Evolutionary conservation across 116 monocot genomes (phyloP).

Genomic region (Posidonia oceanica): DNA sequence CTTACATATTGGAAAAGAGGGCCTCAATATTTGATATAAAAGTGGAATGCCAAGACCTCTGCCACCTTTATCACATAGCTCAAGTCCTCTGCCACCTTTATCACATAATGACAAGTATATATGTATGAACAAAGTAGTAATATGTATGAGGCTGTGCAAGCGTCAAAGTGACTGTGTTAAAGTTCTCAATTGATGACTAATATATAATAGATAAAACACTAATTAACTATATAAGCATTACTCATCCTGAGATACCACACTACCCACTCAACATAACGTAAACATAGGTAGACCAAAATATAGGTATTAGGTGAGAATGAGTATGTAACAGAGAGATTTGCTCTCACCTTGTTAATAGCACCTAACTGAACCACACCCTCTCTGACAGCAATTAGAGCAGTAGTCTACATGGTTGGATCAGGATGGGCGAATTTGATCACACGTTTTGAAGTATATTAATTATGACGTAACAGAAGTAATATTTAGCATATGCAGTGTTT

Average conservation of each 20-base stretch:
- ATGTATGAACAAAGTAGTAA: too few species aligned
- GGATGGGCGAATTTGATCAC: too few species aligned
- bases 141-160: too few species aligned
- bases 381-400: constrained; percentile 58
- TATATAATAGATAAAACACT: not conserved
- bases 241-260: not conserved
- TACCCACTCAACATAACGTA: not conserved
- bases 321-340: constrained; percentile 10
- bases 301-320: not conserved
- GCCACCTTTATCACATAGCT: too few species aligned
- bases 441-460: not conserved
- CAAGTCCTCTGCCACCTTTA: constrained; percentile 64
- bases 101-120: too few species aligned
- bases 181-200: too few species aligned
- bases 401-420: constrained; percentile 33
- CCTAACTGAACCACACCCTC: constrained; percentile 75
- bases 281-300: not conserved
- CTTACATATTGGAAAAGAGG: constrained; percentile 49
- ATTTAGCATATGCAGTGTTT: not conserved
- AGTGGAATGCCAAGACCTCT: constrained; percentile 71
- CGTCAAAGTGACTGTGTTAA: too few species aligned
- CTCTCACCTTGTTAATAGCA: constrained; percentile 33
- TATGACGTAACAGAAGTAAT: not conserved
- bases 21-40: constrained; percentile 40
- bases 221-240: not conserved